Evolutionary conservation across 805 yeast genomes (phyloP).

Genomic region (Candida nonsorbophila): DNA sequence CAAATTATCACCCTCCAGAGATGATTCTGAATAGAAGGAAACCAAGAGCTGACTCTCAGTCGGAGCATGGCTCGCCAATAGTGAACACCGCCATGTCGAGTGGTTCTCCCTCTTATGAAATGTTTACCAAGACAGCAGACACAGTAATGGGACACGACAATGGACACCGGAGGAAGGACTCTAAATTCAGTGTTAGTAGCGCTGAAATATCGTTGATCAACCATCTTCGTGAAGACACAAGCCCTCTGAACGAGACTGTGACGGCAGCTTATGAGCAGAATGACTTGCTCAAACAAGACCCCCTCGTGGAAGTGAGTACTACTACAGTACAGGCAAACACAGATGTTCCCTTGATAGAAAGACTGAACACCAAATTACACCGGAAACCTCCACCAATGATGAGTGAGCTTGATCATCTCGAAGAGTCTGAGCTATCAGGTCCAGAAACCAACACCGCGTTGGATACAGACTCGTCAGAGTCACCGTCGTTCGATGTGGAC

Average conservation of each 20-base stretch:
- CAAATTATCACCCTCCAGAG: constrained; percentile 48
- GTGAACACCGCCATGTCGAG: constrained; percentile 3
- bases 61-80: constrained; percentile 1
- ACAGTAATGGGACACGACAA: not conserved
- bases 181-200: constrained; percentile 10
- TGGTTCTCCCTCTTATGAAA: constrained; percentile 5
- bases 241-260: too few relatives aligned
- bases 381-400: constrained; percentile 14
- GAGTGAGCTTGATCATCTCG: not conserved
- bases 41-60: constrained; percentile 17
- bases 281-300: too few relatives aligned
- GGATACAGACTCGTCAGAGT: too few relatives aligned
- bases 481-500: too few relatives aligned
- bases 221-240: not conserved
- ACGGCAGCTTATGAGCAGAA: too few relatives aligned
- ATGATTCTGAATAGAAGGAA: constrained; percentile 59
- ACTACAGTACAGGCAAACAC: too few relatives aligned
- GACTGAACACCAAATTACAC: constrained; percentile 6
- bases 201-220: not conserved
- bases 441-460: too few relatives aligned
- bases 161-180: constrained; percentile 7
- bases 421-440: not conserved
- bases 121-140: constrained; percentile 6
- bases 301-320: too few relatives aligned
- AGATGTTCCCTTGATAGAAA: too few relatives aligned